Base-by-base conservation (phyloP, 257 asterid genomes). In the Gentiana dahurica region DNA sequence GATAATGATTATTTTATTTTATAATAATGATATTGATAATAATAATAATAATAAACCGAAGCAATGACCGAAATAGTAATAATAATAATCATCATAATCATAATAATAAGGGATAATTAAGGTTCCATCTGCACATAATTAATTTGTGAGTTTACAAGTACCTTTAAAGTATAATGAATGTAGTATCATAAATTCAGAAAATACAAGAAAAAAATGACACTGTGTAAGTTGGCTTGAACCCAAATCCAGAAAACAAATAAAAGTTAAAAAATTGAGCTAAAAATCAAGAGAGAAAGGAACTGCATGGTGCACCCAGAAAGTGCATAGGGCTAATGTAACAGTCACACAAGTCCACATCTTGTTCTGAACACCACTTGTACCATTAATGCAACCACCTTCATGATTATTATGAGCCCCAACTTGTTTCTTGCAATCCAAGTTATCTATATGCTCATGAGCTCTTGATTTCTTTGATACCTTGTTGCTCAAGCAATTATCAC, bases 271-370 rank as follows among this genome's bases (percentile, higher is more conserved):
- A 41, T 41, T 3, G 46, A 41, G 8, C 46, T 41, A 10, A 10
- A 34, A 33, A 43, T 72, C 61, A 72, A 58, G 55, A 56, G 36
- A 61, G 36, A 61, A 54, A 65, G 73, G 66, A 34, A 59, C 57
- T 46, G 46, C 63, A 12, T 54, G 67, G 62, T 66, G 72, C 51
- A 66, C 32, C 76, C 79, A 74, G 59, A 74, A 51, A 36, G 76
- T 65, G 60, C 68, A 74, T 3, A 70, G 71, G 3, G 71, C 79
- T 63, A 63, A 58, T 1, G 65, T 60, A 57, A 70, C 63, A 6
- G 79, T 70, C 11, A 74, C 51, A 56, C 62, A 65, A 49, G 70
- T 60, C 72, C 76, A 70, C 8, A 63, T 62, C 65, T 47, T 63
- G 58, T 55, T 52, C 10, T 68, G 65, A 63, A 34, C 63, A 24